Evolutionary conservation across 1,139 yeast species (phyloP), one percentile per base, ranked within the genome.

Genomic region (Yamadazyma blattariae): DNA sequence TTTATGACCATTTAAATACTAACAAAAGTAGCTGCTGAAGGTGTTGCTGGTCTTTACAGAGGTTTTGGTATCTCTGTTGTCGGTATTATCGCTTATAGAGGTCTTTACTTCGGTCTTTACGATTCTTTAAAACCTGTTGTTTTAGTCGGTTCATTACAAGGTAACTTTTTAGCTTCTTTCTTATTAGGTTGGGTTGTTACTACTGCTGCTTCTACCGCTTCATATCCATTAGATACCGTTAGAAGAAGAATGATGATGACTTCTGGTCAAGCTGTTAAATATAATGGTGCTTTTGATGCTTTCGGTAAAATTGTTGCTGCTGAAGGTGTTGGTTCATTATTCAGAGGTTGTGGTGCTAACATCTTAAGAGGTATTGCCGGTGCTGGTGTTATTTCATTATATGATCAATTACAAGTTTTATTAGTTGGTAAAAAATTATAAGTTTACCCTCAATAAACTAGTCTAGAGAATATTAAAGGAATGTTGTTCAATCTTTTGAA

Each of bases 181-280:
- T 62, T 68, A 53, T 69, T 70, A 58, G 76, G 76, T 66, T 70
- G 76, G 76, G 61, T 67, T 61, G 76, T 70, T 50, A 70, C 76
- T 57, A 70, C 75, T 41, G 75, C 74, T 65, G 74, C 75, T 52
- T 69, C 75, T 42, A 69, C 74, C 50, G 75, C 75, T 56, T 68
- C 75, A 60, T 69, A 69, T 71, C 75, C 75, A 67, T 68, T 69
- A 60, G 75, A 69, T 61, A 67, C 75, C 49, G 64, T 69, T 55
- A 70, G 76, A 70, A 69, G 76, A 69, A 69, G 76, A 69, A 70
- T 70, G 76, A 70, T 70, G 76, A 70, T 70, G 76, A 70, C 76
- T 47, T 70, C 75, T 48, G 76, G 76, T 67, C 74, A 68, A 61
- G 74, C 74, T 52, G 74, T 70, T 48, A 69, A 70, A 66, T 70